Percentiles rank a stretch among this genome's conserved stretches.
Evolutionary conservation across 1,139 yeast species (phyloP).

Genomic region (Protomyces pachydermus): DNA sequence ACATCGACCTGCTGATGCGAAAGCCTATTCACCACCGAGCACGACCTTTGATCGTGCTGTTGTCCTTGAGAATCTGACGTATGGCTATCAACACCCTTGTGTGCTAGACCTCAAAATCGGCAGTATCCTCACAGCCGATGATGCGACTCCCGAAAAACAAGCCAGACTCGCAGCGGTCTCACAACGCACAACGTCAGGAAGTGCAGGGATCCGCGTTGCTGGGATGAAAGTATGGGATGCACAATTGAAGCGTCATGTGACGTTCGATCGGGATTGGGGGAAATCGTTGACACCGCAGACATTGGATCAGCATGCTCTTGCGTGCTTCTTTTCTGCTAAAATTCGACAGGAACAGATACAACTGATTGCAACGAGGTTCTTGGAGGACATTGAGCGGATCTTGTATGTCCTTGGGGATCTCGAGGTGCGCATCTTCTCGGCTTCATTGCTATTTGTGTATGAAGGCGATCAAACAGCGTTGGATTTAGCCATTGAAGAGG

Average conservation of each 20-base stretch:
- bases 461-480: conserved; percentile 55
- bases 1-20: not conserved
- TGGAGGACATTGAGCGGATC: conserved; percentile 57
- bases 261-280: conserved; percentile 67
- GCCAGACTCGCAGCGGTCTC: conserved; percentile 61
- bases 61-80: conserved; percentile 69
- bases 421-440: conserved; percentile 65
- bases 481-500: conserved; percentile 37
- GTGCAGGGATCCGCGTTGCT: conserved; percentile 68
- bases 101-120: conserved; percentile 84
- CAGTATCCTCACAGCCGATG: conserved; percentile 57
- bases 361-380: conserved; percentile 45
- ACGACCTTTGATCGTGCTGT: conserved; percentile 37
- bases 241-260: conserved; percentile 43
- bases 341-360: conserved; percentile 38
- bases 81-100: conserved; percentile 62
- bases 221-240: conserved; percentile 66
- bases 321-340: conserved; percentile 45
- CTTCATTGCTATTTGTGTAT: conserved; percentile 66
- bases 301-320: conserved; percentile 40
- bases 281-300: conserved; percentile 49
- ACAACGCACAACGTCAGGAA: conserved; percentile 70
- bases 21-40: conserved; percentile 15
- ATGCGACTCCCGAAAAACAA: conserved; percentile 55
- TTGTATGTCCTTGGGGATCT: conserved; percentile 57